Percentiles rank a stretch among this genome's conserved stretches.
Conservation (phyloP, 2,329 filamentous ascomycete genomes). For the Piedraia hortae region DNA sequence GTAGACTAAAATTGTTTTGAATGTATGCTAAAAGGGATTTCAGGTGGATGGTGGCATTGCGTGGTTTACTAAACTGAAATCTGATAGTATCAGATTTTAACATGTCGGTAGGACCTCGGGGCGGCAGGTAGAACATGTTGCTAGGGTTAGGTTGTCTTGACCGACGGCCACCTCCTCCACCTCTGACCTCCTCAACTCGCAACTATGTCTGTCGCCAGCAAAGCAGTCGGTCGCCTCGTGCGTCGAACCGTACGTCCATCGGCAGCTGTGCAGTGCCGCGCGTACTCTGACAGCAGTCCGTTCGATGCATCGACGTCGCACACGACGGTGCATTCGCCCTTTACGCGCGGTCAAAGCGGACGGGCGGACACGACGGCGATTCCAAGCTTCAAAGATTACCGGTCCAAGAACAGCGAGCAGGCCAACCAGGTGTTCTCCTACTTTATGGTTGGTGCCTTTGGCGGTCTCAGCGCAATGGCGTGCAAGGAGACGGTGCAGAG, state of each 20-base stretch:
- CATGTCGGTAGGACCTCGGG: no score
- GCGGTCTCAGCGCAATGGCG: conserved; percentile 69
- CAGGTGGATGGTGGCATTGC: no score
- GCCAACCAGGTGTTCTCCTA: conserved; percentile 78
- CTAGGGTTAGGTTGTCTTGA: no score
- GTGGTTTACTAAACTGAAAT: no score
- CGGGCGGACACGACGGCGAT: conserved; percentile 35
- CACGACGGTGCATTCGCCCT: conserved; percentile 26
- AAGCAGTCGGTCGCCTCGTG: conserved; percentile 19
- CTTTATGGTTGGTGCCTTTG: conserved; percentile 95
- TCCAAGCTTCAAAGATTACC: conserved; percentile 74
- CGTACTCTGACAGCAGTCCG: conserved; percentile 16
- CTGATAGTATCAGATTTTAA: no score
- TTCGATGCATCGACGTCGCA: conserved; percentile 14
- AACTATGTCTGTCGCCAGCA: conserved; percentile 23
- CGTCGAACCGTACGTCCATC: conserved; percentile 21
- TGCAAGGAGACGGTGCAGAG: conserved; percentile 96
- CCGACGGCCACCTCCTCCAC: no score
- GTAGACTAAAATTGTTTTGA: no score
- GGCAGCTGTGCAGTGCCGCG: conserved; percentile 17
- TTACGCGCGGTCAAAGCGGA: conserved; percentile 17
- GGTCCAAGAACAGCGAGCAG: conserved; percentile 36
- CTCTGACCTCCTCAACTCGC: no score
- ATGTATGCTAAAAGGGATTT: no score
- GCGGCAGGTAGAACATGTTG: no score